Conservation (phyloP, 371 early-diverging fungal species). For the Fennellomyces sp. region DNA sequence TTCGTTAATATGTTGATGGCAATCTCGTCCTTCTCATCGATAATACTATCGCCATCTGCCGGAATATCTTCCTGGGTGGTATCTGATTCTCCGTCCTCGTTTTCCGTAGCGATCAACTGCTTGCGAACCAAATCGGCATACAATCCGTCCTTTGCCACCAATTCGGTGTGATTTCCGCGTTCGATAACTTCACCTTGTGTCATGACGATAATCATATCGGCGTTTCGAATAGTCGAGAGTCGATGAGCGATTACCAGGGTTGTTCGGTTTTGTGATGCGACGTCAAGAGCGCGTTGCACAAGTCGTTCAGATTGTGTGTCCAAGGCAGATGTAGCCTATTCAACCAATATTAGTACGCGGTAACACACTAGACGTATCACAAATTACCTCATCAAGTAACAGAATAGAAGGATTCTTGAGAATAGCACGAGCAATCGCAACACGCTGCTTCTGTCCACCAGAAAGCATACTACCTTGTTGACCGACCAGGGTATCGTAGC, state of each 20-base stretch:
- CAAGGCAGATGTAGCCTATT: conserved; percentile 72
- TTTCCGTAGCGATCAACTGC: conserved; percentile 44
- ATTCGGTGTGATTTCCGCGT: conserved; percentile 69
- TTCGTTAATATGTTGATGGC: not conserved
- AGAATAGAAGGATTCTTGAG: conserved; percentile 46
- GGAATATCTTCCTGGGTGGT: not conserved
- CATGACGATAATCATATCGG: conserved; percentile 85
- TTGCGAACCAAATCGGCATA: conserved; percentile 61
- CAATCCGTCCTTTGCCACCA: conserved; percentile 50
- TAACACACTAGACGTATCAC: not conserved
- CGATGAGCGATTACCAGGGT: conserved; percentile 94
- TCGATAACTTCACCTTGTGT: conserved; percentile 74
- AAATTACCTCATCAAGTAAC: conserved; percentile 47
- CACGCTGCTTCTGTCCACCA: conserved; percentile 75
- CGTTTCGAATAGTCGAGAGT: conserved; percentile 77
- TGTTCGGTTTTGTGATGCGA: conserved; percentile 76
- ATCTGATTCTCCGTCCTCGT: not conserved
- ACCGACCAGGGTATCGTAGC: conserved; percentile 70
- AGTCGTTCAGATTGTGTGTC: conserved; percentile 81
- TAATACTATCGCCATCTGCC: not conserved
- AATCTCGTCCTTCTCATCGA: not conserved
- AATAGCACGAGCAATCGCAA: conserved; percentile 53
- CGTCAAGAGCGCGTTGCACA: conserved; percentile 80
- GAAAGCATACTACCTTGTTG: conserved; percentile 77
- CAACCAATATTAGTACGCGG: too few relatives aligned